Evolutionary conservation across 768 basidiomycete species (phyloP).

Genomic region (Tulasnella sp.): DNA sequence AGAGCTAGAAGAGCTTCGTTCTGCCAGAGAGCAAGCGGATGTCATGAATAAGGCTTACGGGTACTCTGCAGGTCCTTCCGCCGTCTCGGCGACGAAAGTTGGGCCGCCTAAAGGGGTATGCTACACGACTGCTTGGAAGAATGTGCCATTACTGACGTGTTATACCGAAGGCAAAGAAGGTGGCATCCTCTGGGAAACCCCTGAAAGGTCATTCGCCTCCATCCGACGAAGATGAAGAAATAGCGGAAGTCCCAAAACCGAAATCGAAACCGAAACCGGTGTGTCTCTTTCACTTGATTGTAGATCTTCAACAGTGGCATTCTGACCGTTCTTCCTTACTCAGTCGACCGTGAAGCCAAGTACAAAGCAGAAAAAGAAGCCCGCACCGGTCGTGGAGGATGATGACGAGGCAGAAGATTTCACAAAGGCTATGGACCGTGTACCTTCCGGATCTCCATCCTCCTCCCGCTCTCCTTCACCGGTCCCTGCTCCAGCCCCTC

Average conservation of each 20-base stretch:
- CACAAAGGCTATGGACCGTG: not conserved
- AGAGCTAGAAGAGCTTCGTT: not conserved
- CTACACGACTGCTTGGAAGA: too few species aligned
- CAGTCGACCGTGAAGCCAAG: not conserved
- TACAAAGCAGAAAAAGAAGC: not conserved
- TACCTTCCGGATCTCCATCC: not conserved
- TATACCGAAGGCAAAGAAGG: not conserved
- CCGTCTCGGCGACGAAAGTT: not conserved
- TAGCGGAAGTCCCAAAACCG: not conserved
- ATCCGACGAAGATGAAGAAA: not conserved
- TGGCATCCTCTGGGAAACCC: not conserved
- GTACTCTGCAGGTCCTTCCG: not conserved
- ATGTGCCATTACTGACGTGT: not conserved
- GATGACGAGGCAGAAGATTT: conserved; percentile 8
- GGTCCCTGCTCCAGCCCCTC: not conserved
- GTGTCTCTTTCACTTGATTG: not conserved
- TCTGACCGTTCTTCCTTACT: not conserved
- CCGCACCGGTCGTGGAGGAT: not conserved
- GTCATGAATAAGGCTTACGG: not conserved
- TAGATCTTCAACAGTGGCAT: not conserved
- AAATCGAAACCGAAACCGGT: not conserved
- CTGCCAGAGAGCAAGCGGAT: not conserved
- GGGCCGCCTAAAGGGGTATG: not conserved
- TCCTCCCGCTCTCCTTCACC: not conserved
- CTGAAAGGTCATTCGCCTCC: not conserved